Evolutionary conservation across 2,329 filamentous ascomycete genomes (phyloP), one percentile per base, ranked within the genome.

Genomic region (Fusarium liriodendri): DNA sequence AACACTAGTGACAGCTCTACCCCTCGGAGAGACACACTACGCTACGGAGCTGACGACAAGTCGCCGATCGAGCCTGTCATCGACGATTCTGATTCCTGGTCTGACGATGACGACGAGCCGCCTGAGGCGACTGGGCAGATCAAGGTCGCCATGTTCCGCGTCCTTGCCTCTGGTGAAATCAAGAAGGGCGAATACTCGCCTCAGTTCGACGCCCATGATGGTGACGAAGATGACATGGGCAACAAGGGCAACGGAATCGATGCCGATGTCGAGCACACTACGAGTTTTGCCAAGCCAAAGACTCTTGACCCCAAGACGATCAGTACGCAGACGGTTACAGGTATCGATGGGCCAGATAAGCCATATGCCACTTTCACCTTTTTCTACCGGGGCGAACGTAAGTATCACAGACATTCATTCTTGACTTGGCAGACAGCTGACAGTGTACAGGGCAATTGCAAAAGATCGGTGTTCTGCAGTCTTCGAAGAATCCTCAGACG

Each of bases 291-390:
- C 11, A 97, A 98, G 84, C 96, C 95, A 16, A 98, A 98, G 87
- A 93, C 95, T 2, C 88, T 98, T 62, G 97, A 98, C 84, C 96
- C 96, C 0, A 98, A 98, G 85, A 95, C 95, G 3, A 99, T 99
- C 80, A 98, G 95, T 80, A 99, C 97, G 4, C 97, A 99, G 84
- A 99, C 97, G 0, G 97, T 99, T n/a, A 98, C 97, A 10, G 97
- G 96, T 20, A 97, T 98, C 72, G 97, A 99, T 82, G 94, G 95
- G 0, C 95, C 95, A 22, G 96, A 98, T 72, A 97, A 96, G 83
- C 97, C 97, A 5, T 99, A 98, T 84, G 97, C 97, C 5, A 93
- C 94, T 10, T 99, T 99, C 82, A 98, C 97, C 32, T 99, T 99
- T 83, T 95, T 98, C 84, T 99, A 99, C 82, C 91, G 97, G 70